phyloP scores from a whole-genome alignment of 2,329 filamentous ascomycete species.

The Aspergillus spinulosporus region DNA sequence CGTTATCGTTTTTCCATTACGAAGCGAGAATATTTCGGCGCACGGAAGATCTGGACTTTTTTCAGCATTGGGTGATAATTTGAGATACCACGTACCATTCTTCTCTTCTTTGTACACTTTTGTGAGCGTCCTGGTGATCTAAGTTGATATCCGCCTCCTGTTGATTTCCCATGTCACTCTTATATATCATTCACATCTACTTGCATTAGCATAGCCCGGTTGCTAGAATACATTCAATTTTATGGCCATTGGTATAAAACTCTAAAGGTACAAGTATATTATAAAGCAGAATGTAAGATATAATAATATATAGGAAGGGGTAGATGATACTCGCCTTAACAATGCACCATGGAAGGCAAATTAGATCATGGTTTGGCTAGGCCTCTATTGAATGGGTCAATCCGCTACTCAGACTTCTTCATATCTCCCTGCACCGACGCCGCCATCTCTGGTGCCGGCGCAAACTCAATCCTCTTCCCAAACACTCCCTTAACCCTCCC shows the following conservation, averaged over 20 bases:
- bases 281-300: neutral
- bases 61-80: conserved; percentile 3
- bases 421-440: neutral
- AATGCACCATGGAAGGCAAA: conserved; percentile 1
- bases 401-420: neutral
- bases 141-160: conserved; percentile 6
- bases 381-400: neutral
- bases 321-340: neutral
- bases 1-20: neutral
- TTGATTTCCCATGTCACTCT: conserved; percentile 14
- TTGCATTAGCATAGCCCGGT: conserved; percentile 4
- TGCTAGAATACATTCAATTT: neutral
- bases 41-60: neutral
- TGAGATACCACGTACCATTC: conserved; percentile 3
- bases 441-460: conserved; percentile 19
- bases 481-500: conserved; percentile 29
- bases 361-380: neutral
- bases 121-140: conserved; percentile 1
- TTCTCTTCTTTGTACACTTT: neutral
- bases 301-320: neutral
- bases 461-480: conserved; percentile 39
- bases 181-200: neutral
- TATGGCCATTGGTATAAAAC: neutral
- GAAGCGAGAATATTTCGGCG: neutral
- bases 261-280: neutral